Evolutionary conservation across 164 flowering plant genomes (phyloP), one percentile per base, ranked within the genome.

Genomic region (Chimonanthus praecox): DNA sequence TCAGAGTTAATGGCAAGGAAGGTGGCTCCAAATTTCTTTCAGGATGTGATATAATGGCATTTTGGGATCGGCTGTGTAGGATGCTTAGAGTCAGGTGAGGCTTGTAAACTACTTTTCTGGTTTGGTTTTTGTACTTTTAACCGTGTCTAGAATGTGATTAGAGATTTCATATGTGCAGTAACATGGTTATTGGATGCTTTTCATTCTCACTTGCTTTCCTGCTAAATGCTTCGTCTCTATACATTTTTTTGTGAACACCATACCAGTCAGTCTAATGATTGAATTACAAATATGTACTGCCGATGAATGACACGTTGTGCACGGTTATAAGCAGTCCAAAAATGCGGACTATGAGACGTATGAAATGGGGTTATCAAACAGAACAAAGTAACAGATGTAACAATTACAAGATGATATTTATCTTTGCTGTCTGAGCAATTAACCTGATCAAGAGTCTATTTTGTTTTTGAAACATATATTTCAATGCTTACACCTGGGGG

Each of bases 1-100:
- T 91, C 46, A 83, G 92, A 72, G 89, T 94, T 47, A 94, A 94
- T 82, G 98, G 98, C 5, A 83, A 83, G 60, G 98, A 90, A 82
- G 94, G 97, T 47, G 97, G 98, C 13, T 91, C 97, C 0, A 86
- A 80, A 80, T 60, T 86, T 50, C 90, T 94, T 45, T 89, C 92
- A 4, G 98, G 98, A 63, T 76, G 81, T 70, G 82, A 89, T 73
- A 89, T 94, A 58, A 91, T 94, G 98, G 85, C 85, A 77, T 91
- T 94, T 64, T 94, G 95, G 98, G 98, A 94, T 72, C 82, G 98
- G 8, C 83, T 94, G 0, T 94, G 98, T 78, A 83, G 70, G 74
- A 60, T 72, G 15, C 90, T 94, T 65, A 82, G 83, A 60, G 94
- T 87, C 85, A 93, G 98, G 98, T 90, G 75, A 78, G 84, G 50